Conservation (phyloP, 176 grass and related monocot genomes). For the Secale cereale region DNA sequence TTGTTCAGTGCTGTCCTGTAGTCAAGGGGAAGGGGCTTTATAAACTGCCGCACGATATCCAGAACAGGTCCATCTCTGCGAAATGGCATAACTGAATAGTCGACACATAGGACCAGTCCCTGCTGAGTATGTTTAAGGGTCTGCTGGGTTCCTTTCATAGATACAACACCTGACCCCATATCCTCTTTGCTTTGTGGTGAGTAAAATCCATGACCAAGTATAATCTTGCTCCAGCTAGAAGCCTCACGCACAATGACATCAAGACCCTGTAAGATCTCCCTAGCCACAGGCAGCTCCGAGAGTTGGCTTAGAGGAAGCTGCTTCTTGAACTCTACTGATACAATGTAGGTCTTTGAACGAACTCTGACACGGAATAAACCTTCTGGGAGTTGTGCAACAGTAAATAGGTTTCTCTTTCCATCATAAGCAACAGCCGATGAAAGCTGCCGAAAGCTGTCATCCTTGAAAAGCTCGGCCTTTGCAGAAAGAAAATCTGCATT, state of each 20-base stretch:
- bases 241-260: slow-evolving; percentile 56
- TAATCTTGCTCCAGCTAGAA: slow-evolving; percentile 42
- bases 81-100: slow-evolving; percentile 63
- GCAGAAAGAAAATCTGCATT: slow-evolving; percentile 45
- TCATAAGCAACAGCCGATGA: slow-evolving; percentile 51
- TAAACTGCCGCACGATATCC: slow-evolving; percentile 1
- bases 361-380: slow-evolving; percentile 38
- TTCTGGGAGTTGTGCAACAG: slow-evolving; percentile 38
- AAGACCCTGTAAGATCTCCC: slow-evolving; percentile 61
- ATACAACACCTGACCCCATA: slow-evolving; percentile 28
- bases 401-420: slow-evolving; percentile 49
- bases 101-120: slow-evolving; percentile 40
- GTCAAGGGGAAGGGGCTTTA: not conserved
- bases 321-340: slow-evolving; percentile 47
- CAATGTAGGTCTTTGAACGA: slow-evolving; percentile 34
- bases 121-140: slow-evolving; percentile 41
- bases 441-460: slow-evolving; percentile 26
- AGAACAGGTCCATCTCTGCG: slow-evolving; percentile 36
- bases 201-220: slow-evolving; percentile 46
- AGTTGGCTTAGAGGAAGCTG: slow-evolving; percentile 44
- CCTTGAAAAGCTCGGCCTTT: slow-evolving; percentile 58
- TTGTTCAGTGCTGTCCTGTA: slow-evolving; percentile 20
- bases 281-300: slow-evolving; percentile 41
- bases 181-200: not conserved
- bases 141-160: slow-evolving; percentile 49